Evolutionary conservation across 164 flowering plant genomes (phyloP).

Genomic region (Santalum album): DNA sequence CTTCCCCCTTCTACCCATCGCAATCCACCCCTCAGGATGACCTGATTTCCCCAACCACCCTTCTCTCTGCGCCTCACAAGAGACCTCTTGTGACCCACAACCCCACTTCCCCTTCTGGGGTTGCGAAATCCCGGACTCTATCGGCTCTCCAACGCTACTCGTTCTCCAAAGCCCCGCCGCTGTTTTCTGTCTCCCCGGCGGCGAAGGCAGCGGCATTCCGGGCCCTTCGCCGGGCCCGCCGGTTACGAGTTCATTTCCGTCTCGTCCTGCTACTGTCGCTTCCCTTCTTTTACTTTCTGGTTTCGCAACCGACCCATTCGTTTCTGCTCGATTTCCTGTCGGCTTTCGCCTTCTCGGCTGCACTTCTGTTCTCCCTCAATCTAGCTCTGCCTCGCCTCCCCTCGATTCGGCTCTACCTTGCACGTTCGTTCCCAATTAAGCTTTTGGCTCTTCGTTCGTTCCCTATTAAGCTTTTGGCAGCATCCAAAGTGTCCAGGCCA

Average conservation of each 20-base stretch:
- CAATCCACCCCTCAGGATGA: slow-evolving; percentile 3
- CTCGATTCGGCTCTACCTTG: slow-evolving; percentile 43
- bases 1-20: slow-evolving; percentile 5
- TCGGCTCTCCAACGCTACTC: slow-evolving; percentile 3
- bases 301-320: slow-evolving; percentile 51
- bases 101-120: slow-evolving; percentile 2
- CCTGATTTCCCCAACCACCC: slow-evolving; percentile 2
- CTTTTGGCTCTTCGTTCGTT: slow-evolving; percentile 31
- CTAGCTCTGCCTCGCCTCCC: slow-evolving; percentile 68
- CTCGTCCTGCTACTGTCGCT: slow-evolving; percentile 37
- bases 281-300: slow-evolving; percentile 56
- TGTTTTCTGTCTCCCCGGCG: slow-evolving; percentile 14
- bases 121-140: slow-evolving; percentile 39
- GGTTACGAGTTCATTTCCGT: slow-evolving; percentile 40
- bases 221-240: slow-evolving; percentile 30
- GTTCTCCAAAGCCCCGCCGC: slow-evolving; percentile 7
- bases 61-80: slow-evolving; percentile 36
- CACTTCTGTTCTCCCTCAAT: slow-evolving; percentile 51
- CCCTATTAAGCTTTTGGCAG: slow-evolving; percentile 14
- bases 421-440: slow-evolving; percentile 48
- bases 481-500: slow-evolving; percentile 4
- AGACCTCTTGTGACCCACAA: slow-evolving; percentile 29
- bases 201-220: slow-evolving; percentile 22
- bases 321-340: slow-evolving; percentile 56
- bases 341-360: slow-evolving; percentile 62